Conservation (phyloP, 129 eudicot species). For the Escallonia herrerae region DNA sequence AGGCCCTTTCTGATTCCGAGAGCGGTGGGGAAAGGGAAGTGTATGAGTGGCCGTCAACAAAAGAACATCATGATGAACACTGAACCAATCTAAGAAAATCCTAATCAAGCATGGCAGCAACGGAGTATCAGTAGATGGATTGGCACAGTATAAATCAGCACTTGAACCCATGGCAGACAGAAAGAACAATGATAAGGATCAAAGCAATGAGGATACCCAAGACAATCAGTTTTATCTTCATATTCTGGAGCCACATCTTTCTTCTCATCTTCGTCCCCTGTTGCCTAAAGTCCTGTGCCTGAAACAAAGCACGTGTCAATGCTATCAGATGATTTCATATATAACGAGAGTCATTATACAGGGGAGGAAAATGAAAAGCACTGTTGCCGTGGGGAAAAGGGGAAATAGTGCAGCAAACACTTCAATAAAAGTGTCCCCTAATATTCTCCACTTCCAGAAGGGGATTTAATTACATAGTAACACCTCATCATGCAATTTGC, state of each 20-base stretch:
- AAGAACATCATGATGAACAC: neutral
- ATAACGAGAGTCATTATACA: too few relatives aligned
- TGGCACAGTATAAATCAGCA: slow-evolving; percentile 13
- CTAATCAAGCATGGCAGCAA: neutral
- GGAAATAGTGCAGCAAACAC: neutral
- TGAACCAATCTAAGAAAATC: slow-evolving; percentile 4
- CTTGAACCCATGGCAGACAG: slow-evolving; percentile 51
- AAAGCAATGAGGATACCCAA: slow-evolving; percentile 40
- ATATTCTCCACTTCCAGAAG: slow-evolving; percentile 5
- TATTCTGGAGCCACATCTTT: slow-evolving; percentile 62
- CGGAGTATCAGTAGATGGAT: neutral
- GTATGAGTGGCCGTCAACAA: too few relatives aligned
- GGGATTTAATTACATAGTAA: neutral
- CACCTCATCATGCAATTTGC: neutral
- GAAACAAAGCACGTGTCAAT: neutral
- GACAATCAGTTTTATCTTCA: slow-evolving; percentile 60
- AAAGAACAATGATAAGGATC: slow-evolving; percentile 36
- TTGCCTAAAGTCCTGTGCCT: slow-evolving; percentile 66
- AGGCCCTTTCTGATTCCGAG: neutral
- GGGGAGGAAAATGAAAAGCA: too few relatives aligned
- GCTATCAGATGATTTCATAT: too few relatives aligned
- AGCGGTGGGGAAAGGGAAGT: neutral
- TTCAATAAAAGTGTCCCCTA: neutral
- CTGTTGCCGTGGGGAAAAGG: too few relatives aligned
- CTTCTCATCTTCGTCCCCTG: slow-evolving; percentile 66